Evolutionary conservation across 768 basidiomycete genomes (phyloP).

Genomic region (Boletus fagicola): DNA sequence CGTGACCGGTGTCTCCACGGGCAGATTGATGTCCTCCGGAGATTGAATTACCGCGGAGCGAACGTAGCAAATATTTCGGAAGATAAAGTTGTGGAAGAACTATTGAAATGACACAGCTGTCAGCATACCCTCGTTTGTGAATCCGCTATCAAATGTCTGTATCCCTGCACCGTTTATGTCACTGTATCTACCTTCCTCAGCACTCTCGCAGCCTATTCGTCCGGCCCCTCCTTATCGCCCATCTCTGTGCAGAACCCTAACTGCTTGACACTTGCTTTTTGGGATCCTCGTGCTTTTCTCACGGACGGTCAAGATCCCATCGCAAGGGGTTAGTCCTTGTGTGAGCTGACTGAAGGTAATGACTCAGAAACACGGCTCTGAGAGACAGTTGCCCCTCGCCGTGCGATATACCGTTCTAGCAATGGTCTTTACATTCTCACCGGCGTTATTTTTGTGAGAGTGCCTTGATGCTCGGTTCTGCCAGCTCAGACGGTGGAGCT

Average conservation of each 20-base stretch:
- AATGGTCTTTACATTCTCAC: not conserved
- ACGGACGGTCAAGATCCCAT: constrained; percentile 7
- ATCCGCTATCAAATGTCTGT: constrained; percentile 22
- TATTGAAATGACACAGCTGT: constrained; percentile 54
- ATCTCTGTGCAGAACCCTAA: constrained; percentile 9
- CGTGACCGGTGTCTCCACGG: not conserved
- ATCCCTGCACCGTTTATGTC: constrained; percentile 25
- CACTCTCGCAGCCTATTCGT: constrained; percentile 14
- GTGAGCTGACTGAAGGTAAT: constrained; percentile 6
- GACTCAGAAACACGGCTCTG: not conserved
- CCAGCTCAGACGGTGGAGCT: not conserved
- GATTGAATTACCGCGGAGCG: constrained; percentile 83
- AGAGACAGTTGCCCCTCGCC: not conserved
- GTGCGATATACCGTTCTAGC: not conserved
- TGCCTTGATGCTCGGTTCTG: not conserved
- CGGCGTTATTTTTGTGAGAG: not conserved
- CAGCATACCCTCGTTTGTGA: constrained; percentile 26
- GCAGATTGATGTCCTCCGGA: constrained; percentile 84
- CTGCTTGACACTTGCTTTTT: not conserved
- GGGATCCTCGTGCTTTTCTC: constrained; percentile 4
- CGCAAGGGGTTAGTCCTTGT: constrained; percentile 5
- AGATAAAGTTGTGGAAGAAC: constrained; percentile 82
- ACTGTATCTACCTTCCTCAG: constrained; percentile 25
- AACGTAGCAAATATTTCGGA: constrained; percentile 80
- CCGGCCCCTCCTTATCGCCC: constrained; percentile 17